phyloP scores from a whole-genome alignment of 306 rosid species.

The Ormosia semicastrata region DNA sequence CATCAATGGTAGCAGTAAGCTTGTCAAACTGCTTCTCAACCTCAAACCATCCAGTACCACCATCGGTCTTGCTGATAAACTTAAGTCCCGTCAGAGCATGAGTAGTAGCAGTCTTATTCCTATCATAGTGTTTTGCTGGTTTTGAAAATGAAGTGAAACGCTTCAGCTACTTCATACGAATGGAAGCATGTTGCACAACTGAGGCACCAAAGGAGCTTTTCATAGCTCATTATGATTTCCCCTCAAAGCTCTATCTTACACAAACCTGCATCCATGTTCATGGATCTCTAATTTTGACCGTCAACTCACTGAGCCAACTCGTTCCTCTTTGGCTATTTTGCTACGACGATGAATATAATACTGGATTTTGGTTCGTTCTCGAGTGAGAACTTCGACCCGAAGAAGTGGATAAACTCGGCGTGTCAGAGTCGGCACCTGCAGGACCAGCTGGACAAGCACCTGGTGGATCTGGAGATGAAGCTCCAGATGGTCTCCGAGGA shows the following conservation, averaged over 20 bases:
- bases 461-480: conserved; percentile 88
- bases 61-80: conserved; percentile 48
- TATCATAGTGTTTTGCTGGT: conserved; percentile 23
- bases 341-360: conserved; percentile 49
- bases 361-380: conserved; percentile 94
- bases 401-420: conserved; percentile 94
- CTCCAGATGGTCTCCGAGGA: conserved; percentile 95
- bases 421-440: conserved; percentile 85
- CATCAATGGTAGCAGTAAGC: conserved; percentile 51
- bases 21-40: conserved; percentile 45
- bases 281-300: conserved; percentile 12
- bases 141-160: conserved; percentile 53
- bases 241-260: neutral
- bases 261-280: neutral
- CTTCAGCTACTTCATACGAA: conserved; percentile 46
- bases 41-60: conserved; percentile 47
- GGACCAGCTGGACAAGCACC: conserved; percentile 78
- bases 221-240: neutral
- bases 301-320: neutral
- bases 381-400: conserved; percentile 74
- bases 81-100: conserved; percentile 59
- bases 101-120: conserved; percentile 46
- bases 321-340: neutral
- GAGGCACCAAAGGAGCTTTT: conserved; percentile 39
- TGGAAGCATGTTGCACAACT: conserved; percentile 41